phyloP scores from a whole-genome alignment of 768 basidiomycete species.

The Phylloporus arenicola region DNA sequence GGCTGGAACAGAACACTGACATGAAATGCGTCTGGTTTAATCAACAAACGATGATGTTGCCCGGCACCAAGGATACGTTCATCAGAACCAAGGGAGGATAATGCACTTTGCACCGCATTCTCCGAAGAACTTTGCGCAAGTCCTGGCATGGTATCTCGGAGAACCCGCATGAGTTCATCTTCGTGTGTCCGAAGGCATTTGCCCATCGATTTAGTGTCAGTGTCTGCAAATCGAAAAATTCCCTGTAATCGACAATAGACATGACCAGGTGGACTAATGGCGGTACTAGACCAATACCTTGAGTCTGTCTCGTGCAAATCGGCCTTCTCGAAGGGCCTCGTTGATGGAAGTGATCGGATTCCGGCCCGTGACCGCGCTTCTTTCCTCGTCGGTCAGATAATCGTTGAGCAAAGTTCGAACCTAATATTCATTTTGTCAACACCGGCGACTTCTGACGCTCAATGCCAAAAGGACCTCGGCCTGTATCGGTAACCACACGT shows the following conservation, averaged over 20 bases:
- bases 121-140: slow-evolving; percentile 71
- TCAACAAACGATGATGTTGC: slow-evolving; percentile 79
- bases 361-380: slow-evolving; percentile 68
- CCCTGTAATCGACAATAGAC: slow-evolving; percentile 42
- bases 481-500: slow-evolving; percentile 86
- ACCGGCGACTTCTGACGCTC: not conserved
- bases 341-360: slow-evolving; percentile 93
- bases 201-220: slow-evolving; percentile 66
- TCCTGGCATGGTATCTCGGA: slow-evolving; percentile 92
- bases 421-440: slow-evolving; percentile 36
- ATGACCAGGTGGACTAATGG: not conserved
- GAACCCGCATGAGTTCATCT: slow-evolving; percentile 74
- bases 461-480: slow-evolving; percentile 55
- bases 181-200: slow-evolving; percentile 73
- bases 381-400: slow-evolving; percentile 90
- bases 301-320: slow-evolving; percentile 67
- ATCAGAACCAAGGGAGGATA: slow-evolving; percentile 60
- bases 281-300: slow-evolving; percentile 47
- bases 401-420: slow-evolving; percentile 78
- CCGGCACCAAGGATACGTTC: slow-evolving; percentile 69
- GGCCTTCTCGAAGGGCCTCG: slow-evolving; percentile 84
- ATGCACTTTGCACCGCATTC: slow-evolving; percentile 52
- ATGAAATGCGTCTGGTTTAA: slow-evolving; percentile 91
- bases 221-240: slow-evolving; percentile 89
- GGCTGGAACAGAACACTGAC: slow-evolving; percentile 94